Conservation (phyloP, 2,329 filamentous ascomycete genomes). For the Cordyceps tenuipes region DNA sequence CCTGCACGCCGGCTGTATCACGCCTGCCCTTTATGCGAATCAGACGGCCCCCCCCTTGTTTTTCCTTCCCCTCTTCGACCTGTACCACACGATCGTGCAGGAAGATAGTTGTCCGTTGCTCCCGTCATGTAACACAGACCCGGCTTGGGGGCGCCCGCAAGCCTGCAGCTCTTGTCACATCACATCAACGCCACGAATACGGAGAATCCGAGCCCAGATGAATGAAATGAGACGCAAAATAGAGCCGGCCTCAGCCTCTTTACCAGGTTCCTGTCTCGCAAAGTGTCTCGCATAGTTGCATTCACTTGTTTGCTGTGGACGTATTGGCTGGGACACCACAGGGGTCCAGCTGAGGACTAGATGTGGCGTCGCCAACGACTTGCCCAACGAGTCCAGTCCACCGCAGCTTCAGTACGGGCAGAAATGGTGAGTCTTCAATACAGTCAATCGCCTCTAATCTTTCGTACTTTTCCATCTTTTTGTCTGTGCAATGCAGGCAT, state of each 20-base stretch:
- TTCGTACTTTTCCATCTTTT: too few species aligned
- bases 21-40: not conserved
- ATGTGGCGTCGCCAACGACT: not conserved
- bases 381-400: not conserved
- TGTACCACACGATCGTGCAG: not conserved
- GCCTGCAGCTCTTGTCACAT: not conserved
- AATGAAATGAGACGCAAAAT: not conserved
- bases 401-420: not conserved
- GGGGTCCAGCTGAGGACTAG: not conserved
- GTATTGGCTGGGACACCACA: too few species aligned
- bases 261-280: not conserved
- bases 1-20: not conserved
- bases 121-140: not conserved
- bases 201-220: not conserved
- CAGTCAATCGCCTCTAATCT: too few species aligned
- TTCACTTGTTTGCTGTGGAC: not conserved
- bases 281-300: not conserved
- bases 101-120: not conserved
- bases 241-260: not conserved
- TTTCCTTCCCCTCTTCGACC: not conserved
- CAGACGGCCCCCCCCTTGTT: not conserved
- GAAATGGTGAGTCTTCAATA: not conserved
- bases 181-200: not conserved
- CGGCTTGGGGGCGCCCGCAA: not conserved
- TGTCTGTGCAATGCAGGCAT: too few species aligned